These are phyloP conservation scores for Fremontodendron californicum DNA, from an alignment of 345 rosid species.

Conservation along the genomic window DNA sequence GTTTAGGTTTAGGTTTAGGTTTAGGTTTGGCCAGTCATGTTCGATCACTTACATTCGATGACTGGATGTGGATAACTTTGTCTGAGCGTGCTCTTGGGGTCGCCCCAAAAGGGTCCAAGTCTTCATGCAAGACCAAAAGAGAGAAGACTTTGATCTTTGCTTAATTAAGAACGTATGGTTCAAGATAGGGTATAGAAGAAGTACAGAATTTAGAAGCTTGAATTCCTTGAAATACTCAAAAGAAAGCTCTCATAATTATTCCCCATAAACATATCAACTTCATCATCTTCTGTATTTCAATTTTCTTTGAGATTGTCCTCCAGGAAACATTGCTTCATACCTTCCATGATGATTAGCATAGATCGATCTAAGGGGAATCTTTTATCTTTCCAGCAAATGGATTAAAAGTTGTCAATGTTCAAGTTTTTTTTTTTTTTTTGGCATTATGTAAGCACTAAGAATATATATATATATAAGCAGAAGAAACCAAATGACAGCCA, in stretches of 20 bases:
- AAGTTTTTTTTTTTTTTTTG: too few species aligned
- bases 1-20: too few species aligned
- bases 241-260: slow-evolving; percentile 19
- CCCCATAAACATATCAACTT: slow-evolving; percentile 17
- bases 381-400: too few species aligned
- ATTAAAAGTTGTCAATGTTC: too few species aligned
- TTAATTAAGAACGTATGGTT: not conserved
- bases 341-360: too few species aligned
- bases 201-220: too few species aligned
- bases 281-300: slow-evolving; percentile 28
- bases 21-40: too few species aligned
- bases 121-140: too few species aligned
- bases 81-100: not conserved
- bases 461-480: not conserved
- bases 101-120: not conserved
- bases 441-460: not conserved
- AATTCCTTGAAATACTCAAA: slow-evolving; percentile 23
- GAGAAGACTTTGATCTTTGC: not conserved
- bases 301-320: slow-evolving; percentile 24
- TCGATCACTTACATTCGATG: not conserved
- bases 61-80: not conserved
- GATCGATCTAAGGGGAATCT: too few species aligned
- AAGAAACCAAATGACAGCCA: not conserved
- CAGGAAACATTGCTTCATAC: slow-evolving; percentile 18
- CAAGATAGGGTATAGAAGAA: not conserved